Evolutionary conservation across 1,284 basidiomycete species (phyloP), one percentile per base, ranked within the genome.

Genomic region (Rhodotorula sp.): DNA sequence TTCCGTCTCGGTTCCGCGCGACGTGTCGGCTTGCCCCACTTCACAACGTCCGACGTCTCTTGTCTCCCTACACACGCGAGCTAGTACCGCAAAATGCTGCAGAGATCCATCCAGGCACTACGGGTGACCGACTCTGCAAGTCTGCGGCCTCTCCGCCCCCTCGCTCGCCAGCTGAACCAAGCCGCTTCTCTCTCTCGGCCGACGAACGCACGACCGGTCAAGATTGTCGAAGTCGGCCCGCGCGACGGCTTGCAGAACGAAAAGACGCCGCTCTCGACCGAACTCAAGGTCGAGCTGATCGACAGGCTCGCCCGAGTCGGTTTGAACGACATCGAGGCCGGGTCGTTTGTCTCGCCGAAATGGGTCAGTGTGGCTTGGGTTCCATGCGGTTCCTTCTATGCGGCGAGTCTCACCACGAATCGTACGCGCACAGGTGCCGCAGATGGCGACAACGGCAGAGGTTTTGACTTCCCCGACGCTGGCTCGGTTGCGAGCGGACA

Each of bases 241-340:
- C 85, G 95, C 31, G 95, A 97, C 81, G 95, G 95, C 0, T 84
- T 98, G 21, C 95, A 97, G 83, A 97, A 97, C 80, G 91, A 97
- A 79, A 89, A 90, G 75, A 52, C 64, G 18, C 85, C 85, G 0
- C 71, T 81, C 3, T 83, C 88, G 14, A 89, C 96, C 5, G 85
- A 87, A 18, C 84, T 90, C 74, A 97, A 96, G 81, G 87, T 89
- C 57, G 89, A 91, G 76, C 86, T 98, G 61, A 89, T 98, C 72
- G 87, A 91, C 71, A 83, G 89, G 20, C 87, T 97, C 6, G 87
- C 86, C 8, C 80, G 83, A 15, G 88, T 91, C 4, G 95, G 95
- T 0, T 81, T 90, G 73, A 84, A 83, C 67, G 87, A 85, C 67
- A 90, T 98, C 74, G 95, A 98, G 82, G 87, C 89, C 0, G 95